Percentiles rank a stretch among this genome's conserved stretches.
Evolutionary conservation across 169 alveolate species (phyloP).

Genomic region (Plasmodium inui): DNA sequence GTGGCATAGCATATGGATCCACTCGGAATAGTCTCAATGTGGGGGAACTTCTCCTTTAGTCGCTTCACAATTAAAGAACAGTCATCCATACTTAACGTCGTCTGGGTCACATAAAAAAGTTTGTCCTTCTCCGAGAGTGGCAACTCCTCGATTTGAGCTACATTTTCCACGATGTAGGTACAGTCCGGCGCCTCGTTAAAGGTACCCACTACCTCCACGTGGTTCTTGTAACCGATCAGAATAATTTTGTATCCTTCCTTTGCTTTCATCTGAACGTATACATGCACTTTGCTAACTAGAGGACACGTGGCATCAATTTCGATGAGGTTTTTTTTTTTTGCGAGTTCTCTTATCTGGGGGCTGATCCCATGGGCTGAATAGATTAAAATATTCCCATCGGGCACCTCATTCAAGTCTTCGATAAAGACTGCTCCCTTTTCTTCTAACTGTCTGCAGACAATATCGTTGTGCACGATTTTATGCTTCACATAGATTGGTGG

Average conservation of each 20-base stretch:
- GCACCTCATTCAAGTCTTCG: conserved; percentile 85
- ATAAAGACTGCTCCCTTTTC: conserved; percentile 87
- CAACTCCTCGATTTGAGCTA: conserved; percentile 80
- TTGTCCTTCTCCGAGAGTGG: conserved; percentile 73
- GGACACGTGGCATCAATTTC: conserved; percentile 91
- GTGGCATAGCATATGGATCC: conserved; percentile 91
- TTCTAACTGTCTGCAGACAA: conserved; percentile 86
- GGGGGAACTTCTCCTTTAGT: conserved; percentile 79
- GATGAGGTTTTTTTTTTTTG: conserved; percentile 77
- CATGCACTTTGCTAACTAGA: conserved; percentile 89
- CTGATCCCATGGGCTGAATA: conserved; percentile 90
- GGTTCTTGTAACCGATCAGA: conserved; percentile 88
- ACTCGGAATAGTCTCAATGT: conserved; percentile 86
- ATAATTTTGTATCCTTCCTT: conserved; percentile 87
- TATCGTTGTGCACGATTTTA: conserved; percentile 89
- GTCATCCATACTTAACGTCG: conserved; percentile 88
- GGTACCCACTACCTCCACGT: conserved; percentile 88
- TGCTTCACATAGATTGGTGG: conserved; percentile 88
- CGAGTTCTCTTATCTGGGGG: conserved; percentile 84
- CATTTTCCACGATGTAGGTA: conserved; percentile 85
- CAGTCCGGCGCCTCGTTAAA: conserved; percentile 88
- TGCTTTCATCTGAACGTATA: conserved; percentile 87
- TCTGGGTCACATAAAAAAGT: conserved; percentile 87
- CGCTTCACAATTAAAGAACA: conserved; percentile 82
- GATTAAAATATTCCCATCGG: conserved; percentile 81